Evolutionary conservation across 2,329 filamentous ascomycete species (phyloP), one percentile per base, ranked within the genome.

Genomic region (Aspergillus costaricaensis): DNA sequence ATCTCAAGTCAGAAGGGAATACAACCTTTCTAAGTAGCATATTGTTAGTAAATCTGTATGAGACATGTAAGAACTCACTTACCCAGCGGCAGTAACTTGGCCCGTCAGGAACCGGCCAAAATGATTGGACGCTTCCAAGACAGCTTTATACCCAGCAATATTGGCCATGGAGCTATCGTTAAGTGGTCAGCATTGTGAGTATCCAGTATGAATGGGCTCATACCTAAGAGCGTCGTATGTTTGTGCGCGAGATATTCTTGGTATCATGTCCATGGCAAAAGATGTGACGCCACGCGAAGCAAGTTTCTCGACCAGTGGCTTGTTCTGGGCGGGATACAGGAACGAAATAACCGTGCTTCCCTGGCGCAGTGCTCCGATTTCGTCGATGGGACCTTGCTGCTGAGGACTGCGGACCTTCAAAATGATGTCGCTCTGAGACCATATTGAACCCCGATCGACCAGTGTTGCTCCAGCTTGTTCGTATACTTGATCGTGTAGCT

Each of bases 201-300:
- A 19, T 44, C 15, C 2, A 36, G n/a, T 10, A 23, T n/a, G 15
- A 21, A 43, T 10, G 8, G 8, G n/a, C 25, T 65, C 66, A 38
- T 57, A 74, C 73, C 73, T 85, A 58, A 96, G 82, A 0, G 91
- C 92, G 76, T 96, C 92, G 69, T 96, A 96, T 0, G 91, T 88
- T 73, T 96, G 92, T 1, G 92, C 92, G 50, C 92, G 86, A 1
- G 92, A 96, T 68, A 96, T 96, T 43, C 92, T 87, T 15, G 92
- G 92, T 55, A 96, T 89, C 87, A 93, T 89, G 72, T 96, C 92
- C 92, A 96, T 96, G 21, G 92, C 91, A 72, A 96, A 95, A 15
- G 86, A 81, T 0, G 91, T 96, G 2, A 88, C 87, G 27, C 89
- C 88, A 52, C 86, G 86, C 39, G 82, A 81, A 25, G 91, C 88